Evolutionary conservation across 148 eudicot genomes (phyloP).

Genomic region (Camellia lanceoleosa): DNA sequence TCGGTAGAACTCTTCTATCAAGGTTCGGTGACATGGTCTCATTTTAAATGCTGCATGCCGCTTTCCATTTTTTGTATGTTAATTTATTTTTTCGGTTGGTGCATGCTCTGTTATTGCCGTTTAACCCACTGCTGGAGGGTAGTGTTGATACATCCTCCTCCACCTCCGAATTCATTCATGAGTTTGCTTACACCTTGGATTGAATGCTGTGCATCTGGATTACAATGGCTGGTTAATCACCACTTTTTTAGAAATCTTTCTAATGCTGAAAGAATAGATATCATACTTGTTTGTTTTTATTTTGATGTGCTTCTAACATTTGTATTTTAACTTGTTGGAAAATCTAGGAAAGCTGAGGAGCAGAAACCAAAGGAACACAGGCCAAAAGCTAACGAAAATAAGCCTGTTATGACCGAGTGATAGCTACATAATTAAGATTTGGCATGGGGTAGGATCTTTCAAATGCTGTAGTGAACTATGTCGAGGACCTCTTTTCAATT

Average conservation of each 20-base stretch:
- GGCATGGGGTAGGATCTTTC: constrained; percentile 7
- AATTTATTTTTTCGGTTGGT: neutral
- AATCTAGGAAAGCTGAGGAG: constrained; percentile 85
- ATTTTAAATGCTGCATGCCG: neutral
- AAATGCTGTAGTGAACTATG: neutral
- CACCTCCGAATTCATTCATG: neutral
- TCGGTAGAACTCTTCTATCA: too few species aligned
- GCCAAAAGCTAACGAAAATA: constrained; percentile 89
- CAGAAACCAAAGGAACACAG: constrained; percentile 85
- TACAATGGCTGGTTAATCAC: neutral
- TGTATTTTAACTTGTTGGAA: constrained; percentile 1
- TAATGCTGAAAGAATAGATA: neutral
- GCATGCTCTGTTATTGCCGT: neutral
- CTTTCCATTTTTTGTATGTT: neutral
- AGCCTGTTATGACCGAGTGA: constrained; percentile 91
- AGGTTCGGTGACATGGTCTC: neutral
- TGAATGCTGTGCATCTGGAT: neutral
- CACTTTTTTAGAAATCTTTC: neutral
- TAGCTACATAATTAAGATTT: neutral
- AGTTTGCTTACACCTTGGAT: neutral
- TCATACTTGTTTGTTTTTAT: neutral
- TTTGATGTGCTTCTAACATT: neutral
- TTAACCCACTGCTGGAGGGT: neutral
- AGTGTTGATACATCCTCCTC: neutral
- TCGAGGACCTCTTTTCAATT: neutral